Conservation (phyloP, 768 basidiomycete species). For the Polyporus arcularius region DNA sequence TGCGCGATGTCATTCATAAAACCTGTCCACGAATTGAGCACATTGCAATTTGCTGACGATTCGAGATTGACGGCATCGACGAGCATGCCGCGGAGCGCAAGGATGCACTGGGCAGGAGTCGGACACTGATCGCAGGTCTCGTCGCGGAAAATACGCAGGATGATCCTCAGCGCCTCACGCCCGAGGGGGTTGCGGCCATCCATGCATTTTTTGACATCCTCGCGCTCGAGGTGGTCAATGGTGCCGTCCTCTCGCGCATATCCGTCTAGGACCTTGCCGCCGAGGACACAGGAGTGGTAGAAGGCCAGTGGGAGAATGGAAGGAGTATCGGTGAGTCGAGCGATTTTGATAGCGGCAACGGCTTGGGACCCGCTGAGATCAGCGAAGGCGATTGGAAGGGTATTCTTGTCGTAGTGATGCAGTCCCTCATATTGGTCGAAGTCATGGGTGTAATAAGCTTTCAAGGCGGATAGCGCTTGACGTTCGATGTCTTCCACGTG, state of each 20-base stretch:
- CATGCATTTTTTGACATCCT: not conserved
- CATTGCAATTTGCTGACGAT: no score
- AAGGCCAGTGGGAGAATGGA: conserved; percentile 4
- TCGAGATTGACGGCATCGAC: no score
- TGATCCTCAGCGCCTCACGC: no score
- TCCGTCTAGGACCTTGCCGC: not conserved
- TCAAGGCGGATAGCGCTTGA: not conserved
- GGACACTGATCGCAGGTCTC: no score
- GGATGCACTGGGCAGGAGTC: no score
- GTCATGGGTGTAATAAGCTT: not conserved
- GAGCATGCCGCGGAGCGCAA: no score
- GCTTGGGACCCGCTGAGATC: not conserved
- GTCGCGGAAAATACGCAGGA: no score
- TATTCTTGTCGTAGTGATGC: no score
- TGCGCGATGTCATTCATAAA: no score
- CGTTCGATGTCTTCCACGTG: not conserved
- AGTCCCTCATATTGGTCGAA: not conserved
- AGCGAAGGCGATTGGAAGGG: not conserved
- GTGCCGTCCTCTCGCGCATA: not conserved
- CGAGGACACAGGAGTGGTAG: not conserved
- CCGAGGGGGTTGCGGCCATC: not conserved
- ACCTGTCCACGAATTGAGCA: no score
- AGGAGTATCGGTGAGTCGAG: conserved; percentile 2
- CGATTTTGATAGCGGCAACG: conserved; percentile 4
- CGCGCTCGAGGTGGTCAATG: not conserved